Base-by-base conservation (phyloP, 2,329 filamentous ascomycete species). In the Scytalidium lignicola region DNA sequence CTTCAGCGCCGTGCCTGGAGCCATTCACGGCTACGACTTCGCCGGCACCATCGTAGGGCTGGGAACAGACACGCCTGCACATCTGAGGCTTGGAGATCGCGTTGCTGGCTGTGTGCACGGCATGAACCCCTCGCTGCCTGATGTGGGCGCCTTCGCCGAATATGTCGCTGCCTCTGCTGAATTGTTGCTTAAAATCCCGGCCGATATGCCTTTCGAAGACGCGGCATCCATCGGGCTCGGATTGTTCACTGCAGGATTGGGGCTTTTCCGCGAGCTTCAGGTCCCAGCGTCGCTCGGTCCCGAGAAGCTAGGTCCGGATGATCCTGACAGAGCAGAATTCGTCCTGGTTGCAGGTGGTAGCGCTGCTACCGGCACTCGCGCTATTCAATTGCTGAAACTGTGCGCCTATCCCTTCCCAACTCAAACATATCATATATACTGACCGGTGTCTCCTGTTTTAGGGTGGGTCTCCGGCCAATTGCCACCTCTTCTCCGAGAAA, bases 301-400 rank as follows among this genome's bases (percentile, higher is more conserved):
- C 9, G 43, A 52, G 20, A 41, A 53, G 23, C 51, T 51, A 7
- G 47, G 23, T 26, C 7, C 4, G 3, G 43, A 26, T 6, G 41
- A 43, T 43, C 6, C 3, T 4, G 18, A 15, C 23, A 15, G 9
- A 9, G 21, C 52, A 13, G 37, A 49, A 15, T 41, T 43, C 12
- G 65, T 78, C 0, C 59, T 78, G 1, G 68, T 78, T 3, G 68
- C 67, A 42, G 75, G 74, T 1, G 76, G 73, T 2, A 64, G 61
- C 28, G 73, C 72, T 1, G 61, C 71, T 0, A 68, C 63, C 0
- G 74, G 74, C 0, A 70, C 69, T 1, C 58, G 68, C 46, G 72
- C 70, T 0, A 67, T 74, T 3, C 74, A 78, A 54, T 42, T 75
- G 13, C 55, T 72, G 15, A 67, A 61, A 29, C 51, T 62, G 59